Evolutionary conservation across 768 basidiomycete genomes (phyloP), one percentile per base, ranked within the genome.

Genomic region (Boletales sp.): DNA sequence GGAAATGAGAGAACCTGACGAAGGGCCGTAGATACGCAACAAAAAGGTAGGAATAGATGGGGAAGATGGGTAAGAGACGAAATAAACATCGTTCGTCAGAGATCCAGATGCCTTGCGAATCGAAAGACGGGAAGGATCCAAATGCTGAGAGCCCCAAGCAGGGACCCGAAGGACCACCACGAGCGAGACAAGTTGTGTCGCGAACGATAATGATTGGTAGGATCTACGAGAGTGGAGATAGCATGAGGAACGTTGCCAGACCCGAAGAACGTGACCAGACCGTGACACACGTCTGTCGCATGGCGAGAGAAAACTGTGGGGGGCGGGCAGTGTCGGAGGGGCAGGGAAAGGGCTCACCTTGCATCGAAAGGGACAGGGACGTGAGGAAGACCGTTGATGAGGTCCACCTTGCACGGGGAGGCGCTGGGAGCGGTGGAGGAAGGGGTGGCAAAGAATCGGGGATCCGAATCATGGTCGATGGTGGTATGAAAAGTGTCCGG

Each of bases 1-100:
- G 50, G 90, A 92, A 63, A 99, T 93, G 62, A 99, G 82, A 12
- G 81, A 74, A 27, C 82, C 82, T 6, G 94, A 91, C 42, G 90
- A 90, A 6, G 89, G 74, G 8, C 97, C 97, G 65, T 97, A 99
- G 48, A 99, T 81, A 53, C 97, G 87, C 51, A 98, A 81, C 10
- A 99, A 78, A 24, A 97, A 68, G 1, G 90, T 94, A 56, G 73
- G 77, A 45, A 72, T 68, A 48, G 67, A 72, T 47, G 70, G 73
- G 17, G 68, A 65, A 30, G 73, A 64, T 34, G 81, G 74, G 63
- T 83, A 92, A 10, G 94, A 90, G 47, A 97, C 87, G 71, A 98
- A 99, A 73, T 91, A 98, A 48, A 99, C 93, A 48, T 90, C 87
- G 68, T 99, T 99, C 37, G 95, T 99, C 55, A 97, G 71, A 11